Percentiles rank a stretch among this genome's conserved stretches.
These are phyloP conservation scores for Calonectria crousiana DNA, from an alignment of 2,329 filamentous ascomycete species.

Conservation along the genomic window DNA sequence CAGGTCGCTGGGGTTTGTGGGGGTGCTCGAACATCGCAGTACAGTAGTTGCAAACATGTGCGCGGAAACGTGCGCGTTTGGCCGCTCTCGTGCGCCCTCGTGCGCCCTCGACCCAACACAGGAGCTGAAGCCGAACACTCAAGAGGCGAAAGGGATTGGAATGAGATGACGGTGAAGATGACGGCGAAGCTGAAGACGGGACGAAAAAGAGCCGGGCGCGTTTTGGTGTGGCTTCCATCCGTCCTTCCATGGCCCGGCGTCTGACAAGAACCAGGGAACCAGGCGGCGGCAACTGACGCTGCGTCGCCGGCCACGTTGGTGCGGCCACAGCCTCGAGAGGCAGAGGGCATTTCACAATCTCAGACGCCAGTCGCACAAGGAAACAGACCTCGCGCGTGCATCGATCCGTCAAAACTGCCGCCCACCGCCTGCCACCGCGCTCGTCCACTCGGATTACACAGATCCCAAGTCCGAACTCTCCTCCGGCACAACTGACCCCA, in stretches of 20 bases:
- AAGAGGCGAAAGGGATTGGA: neutral
- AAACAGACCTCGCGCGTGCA: neutral
- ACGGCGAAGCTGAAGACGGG: neutral
- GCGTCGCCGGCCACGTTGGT: neutral
- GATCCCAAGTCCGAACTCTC: neutral
- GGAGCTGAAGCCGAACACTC: neutral
- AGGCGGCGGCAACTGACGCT: neutral
- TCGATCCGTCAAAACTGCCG: neutral
- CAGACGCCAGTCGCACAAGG: neutral
- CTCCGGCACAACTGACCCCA: constrained; percentile 15
- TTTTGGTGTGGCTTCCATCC: neutral
- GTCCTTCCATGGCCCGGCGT: neutral
- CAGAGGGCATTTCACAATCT: neutral
- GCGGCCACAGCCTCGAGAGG: constrained; percentile 1
- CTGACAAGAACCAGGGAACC: neutral
- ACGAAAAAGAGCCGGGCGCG: neutral
- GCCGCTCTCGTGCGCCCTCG: neutral
- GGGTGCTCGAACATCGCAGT: neutral
- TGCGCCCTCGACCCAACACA: neutral
- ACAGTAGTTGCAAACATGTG: neutral
- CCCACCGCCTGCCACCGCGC: constrained; percentile 9
- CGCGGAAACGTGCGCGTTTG: neutral
- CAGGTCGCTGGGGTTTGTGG: neutral
- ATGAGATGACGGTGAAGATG: no score
- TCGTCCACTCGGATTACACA: constrained; percentile 2